Percentiles rank a stretch among this genome's conserved stretches.
Conservation (phyloP, 371 early-diverging fungal species). For the Thermomucor indicae-seudaticae region DNA sequence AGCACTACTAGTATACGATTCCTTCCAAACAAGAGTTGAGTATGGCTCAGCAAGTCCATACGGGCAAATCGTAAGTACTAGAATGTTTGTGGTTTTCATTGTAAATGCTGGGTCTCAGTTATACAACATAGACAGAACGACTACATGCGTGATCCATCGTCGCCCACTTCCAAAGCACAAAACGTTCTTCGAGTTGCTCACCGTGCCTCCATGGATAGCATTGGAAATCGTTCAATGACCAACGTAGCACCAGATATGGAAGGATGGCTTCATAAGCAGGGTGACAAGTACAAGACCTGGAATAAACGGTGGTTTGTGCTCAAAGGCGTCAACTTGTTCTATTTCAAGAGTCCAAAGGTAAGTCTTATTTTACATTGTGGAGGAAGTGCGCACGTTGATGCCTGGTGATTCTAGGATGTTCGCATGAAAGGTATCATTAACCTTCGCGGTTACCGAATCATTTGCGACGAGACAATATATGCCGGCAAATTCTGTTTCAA, state of each 20-base stretch:
- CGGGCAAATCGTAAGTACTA: neutral
- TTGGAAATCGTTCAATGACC: conserved; percentile 9
- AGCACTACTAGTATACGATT: neutral
- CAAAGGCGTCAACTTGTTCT: conserved; percentile 53
- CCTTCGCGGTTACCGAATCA: conserved; percentile 43
- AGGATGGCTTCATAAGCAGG: conserved; percentile 63
- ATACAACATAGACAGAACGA: neutral
- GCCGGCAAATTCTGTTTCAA: conserved; percentile 63
- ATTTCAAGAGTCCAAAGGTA: conserved; percentile 60
- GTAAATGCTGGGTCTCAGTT: neutral
- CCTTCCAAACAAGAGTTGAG: too few relatives aligned
- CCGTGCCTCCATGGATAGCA: conserved; percentile 21
- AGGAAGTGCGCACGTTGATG: neutral
- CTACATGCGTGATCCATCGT: conserved; percentile 5
- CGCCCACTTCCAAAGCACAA: conserved; percentile 17
- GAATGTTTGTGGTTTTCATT: neutral
- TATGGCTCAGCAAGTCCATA: neutral
- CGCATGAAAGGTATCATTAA: conserved; percentile 47
- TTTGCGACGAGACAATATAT: conserved; percentile 48
- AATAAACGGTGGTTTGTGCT: conserved; percentile 66
- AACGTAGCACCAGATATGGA: conserved; percentile 44
- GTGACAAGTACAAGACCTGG: conserved; percentile 61
- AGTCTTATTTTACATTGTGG: neutral
- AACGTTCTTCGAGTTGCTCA: conserved; percentile 18
- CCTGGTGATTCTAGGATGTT: conserved; percentile 24